Conservation (phyloP, 768 basidiomycete genomes). For the Boletales sp. region DNA sequence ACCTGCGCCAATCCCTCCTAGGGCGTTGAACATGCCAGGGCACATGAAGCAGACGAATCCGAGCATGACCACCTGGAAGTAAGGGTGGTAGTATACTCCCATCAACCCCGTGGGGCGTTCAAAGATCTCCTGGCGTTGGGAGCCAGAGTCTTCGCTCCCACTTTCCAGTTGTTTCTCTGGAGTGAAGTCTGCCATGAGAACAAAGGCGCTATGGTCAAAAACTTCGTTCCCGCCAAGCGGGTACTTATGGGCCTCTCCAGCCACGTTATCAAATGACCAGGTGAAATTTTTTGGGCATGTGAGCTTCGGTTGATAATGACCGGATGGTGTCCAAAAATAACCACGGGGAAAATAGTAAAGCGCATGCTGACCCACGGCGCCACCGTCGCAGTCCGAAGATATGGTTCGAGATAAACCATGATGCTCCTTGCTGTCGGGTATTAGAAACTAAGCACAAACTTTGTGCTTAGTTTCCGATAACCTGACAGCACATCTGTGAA, state of each 20-base stretch:
- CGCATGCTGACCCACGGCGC: too few relatives aligned
- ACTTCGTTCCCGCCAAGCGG: background rate
- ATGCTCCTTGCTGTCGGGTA: too few relatives aligned
- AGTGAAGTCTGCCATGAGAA: conserved; percentile 13
- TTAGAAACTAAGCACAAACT: too few relatives aligned
- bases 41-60: conserved; percentile 65
- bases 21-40: conserved; percentile 72
- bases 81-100: conserved; percentile 56
- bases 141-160: conserved; percentile 28
- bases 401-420: too few relatives aligned
- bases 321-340: background rate
- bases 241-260: conserved; percentile 11
- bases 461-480: too few relatives aligned
- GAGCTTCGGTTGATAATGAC: conserved; percentile 11
- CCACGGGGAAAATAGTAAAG: background rate
- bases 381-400: too few relatives aligned
- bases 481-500: too few relatives aligned
- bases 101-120: conserved; percentile 49
- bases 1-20: conserved; percentile 76
- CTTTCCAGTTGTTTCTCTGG: conserved; percentile 21
- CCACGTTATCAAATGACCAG: background rate
- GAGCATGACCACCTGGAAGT: conserved; percentile 47
- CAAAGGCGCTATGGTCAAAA: background rate
- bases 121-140: conserved; percentile 31
- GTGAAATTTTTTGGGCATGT: background rate